Evolutionary conservation across 768 basidiomycete species (phyloP).

Genomic region (Kwoniella europaea): DNA sequence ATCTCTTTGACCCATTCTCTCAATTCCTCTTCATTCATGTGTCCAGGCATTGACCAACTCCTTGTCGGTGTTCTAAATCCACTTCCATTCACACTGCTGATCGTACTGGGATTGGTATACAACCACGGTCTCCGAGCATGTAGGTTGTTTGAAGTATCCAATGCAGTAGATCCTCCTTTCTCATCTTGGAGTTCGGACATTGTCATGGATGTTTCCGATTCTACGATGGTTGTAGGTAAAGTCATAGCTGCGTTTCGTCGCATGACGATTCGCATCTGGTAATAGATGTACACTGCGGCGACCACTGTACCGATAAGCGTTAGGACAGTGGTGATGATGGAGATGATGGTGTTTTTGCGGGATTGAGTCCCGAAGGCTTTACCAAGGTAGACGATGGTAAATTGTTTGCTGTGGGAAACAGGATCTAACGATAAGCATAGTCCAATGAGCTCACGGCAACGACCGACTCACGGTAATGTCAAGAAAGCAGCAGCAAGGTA

Average conservation of each 20-base stretch:
- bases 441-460: no score
- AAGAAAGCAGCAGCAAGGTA: conserved; percentile 54
- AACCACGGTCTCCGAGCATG: conserved; percentile 31
- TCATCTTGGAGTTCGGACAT: conserved; percentile 25
- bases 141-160: conserved; percentile 5
- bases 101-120: conserved; percentile 18
- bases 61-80: conserved; percentile 17
- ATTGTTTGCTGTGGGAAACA: conserved; percentile 44
- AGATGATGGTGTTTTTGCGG: conserved; percentile 49
- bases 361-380: conserved; percentile 49
- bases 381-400: conserved; percentile 53
- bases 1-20: conserved; percentile 41
- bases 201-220: conserved; percentile 5
- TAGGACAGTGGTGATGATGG: conserved; percentile 36
- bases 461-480: conserved; percentile 40
- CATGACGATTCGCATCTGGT: conserved; percentile 55
- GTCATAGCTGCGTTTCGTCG: conserved; percentile 28
- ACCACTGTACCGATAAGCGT: conserved; percentile 52
- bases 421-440: neutral
- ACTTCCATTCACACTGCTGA: conserved; percentile 3
- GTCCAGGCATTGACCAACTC: conserved; percentile 44
- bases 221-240: conserved; percentile 18
- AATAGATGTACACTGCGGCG: conserved; percentile 55
- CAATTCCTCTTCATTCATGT: conserved; percentile 45
- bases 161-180: conserved; percentile 9